Conservation (phyloP, 176 grass and related monocot species). For the Elaeis guineensis region DNA sequence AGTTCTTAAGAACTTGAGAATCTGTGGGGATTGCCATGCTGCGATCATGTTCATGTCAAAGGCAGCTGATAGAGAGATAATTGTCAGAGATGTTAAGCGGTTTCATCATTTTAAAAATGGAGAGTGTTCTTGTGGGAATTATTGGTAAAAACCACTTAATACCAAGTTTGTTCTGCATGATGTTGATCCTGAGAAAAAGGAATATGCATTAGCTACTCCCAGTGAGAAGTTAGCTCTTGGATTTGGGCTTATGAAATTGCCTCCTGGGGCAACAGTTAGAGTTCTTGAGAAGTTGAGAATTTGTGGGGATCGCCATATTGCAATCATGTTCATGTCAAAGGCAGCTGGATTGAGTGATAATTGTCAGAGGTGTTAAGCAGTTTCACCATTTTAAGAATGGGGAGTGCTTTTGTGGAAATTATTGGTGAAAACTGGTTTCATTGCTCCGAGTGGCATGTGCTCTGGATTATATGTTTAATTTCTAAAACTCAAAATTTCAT, state of each 20-base stretch:
- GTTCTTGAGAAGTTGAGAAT: slow-evolving; percentile 94
- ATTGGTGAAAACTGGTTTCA: no score
- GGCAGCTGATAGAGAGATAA: slow-evolving; percentile 63
- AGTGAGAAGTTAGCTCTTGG: slow-evolving; percentile 82
- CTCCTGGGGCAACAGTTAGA: slow-evolving; percentile 53
- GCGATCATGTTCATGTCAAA: slow-evolving; percentile 79
- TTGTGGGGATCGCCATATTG: slow-evolving; percentile 76
- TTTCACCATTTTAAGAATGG: slow-evolving; percentile 96
- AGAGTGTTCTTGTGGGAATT: slow-evolving; percentile 83
- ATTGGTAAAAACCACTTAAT: slow-evolving; percentile 38
- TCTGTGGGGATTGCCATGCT: slow-evolving; percentile 83
- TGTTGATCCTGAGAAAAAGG: slow-evolving; percentile 53
- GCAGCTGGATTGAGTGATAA: slow-evolving; percentile 58
- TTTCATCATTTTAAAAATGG: slow-evolving; percentile 96
- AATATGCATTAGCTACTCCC: slow-evolving; percentile 57
- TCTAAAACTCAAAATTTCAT: no score
- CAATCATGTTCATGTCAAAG: slow-evolving; percentile 73
- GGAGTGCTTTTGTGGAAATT: slow-evolving; percentile 78
- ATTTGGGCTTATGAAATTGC: slow-evolving; percentile 74
- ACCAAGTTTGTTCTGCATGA: slow-evolving; percentile 81
- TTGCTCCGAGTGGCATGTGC: no score
- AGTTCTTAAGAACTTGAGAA: slow-evolving; percentile 92
- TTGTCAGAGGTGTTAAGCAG: slow-evolving; percentile 65
- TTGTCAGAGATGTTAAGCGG: slow-evolving; percentile 72
- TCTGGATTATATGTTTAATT: no score